Conservation (phyloP, 2,329 filamentous ascomycete genomes). For the Fusarium veterinarium region DNA sequence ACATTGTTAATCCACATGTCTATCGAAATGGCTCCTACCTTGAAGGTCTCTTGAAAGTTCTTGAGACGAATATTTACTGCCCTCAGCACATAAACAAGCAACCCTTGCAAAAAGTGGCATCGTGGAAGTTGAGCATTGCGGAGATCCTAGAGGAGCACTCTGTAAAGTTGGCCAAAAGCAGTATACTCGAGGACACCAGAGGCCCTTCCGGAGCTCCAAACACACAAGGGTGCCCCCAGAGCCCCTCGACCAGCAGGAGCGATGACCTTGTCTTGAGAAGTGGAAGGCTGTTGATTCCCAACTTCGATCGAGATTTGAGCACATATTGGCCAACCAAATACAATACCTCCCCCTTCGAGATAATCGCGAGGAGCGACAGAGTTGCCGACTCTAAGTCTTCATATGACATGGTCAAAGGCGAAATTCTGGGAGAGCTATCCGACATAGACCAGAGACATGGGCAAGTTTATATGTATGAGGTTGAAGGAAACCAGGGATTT, state of each 20-base stretch:
- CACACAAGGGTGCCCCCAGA: background rate
- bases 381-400: background rate
- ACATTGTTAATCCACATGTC: background rate
- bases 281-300: background rate
- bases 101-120: background rate
- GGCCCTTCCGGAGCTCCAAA: background rate
- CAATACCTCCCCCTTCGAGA: background rate
- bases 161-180: background rate
- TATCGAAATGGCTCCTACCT: background rate
- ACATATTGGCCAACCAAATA: background rate
- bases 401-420: no score
- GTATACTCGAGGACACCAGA: background rate
- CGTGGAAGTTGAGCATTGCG: background rate
- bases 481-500: background rate
- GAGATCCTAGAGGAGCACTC: background rate
- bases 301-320: background rate
- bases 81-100: background rate
- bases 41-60: background rate
- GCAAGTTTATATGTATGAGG: background rate
- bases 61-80: background rate
- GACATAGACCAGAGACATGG: background rate
- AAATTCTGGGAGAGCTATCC: no score
- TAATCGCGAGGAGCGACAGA: background rate
- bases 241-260: background rate
- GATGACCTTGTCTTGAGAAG: background rate